Base-by-base conservation (phyloP, 129 eudicot genomes). In the Chrysanthemum lavandulifolium region DNA sequence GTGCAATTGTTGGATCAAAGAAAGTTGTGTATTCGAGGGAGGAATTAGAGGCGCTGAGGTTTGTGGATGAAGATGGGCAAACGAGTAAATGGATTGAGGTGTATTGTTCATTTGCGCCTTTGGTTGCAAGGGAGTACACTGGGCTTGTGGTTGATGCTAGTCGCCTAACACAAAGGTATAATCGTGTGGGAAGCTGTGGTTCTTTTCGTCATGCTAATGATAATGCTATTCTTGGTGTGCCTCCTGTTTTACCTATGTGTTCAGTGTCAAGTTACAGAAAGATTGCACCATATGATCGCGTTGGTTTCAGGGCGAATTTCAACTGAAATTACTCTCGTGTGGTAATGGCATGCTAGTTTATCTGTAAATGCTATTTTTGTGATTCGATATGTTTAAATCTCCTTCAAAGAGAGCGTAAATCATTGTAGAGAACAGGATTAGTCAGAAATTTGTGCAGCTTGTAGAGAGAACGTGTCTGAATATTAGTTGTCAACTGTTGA, bases 41-140 rank as follows among this genome's bases (percentile, higher is more conserved):
- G 59, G 84, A 76, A 40, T 63, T 81, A 63, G 84, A 81, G 74
- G 81, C 84, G 2, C 43, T 81, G 47, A 81, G 84, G 64, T 81
- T 75, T 45, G 70, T 57, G 45, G 69, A 70, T n/a, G 64, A 57
- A 49, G 61, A n/a, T 45, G 78, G 69, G 21, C 84, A 81, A 50
- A 76, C 10, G 66, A 53, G 29, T 47, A 81, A 58, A 65, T 81
- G 84, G 84, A n/a, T 1, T 2, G 43, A 56, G 50, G 64, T 76
- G 33, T 76, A 63, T 67, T 21, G 31, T 40, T 65, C 70, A 16
- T 64, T 81, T 57, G 25, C 62, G 12, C 73, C 84, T 56, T 65
- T 57, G 33, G 84, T 76, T 58, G 77, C 68, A 40, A 76, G 33
- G 61, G 84, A 81, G 65, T 81, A 75, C 84, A 48, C 43, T 13